These are phyloP conservation scores for Pichia sp. DNA, from an alignment of 1,139 yeast species.

Conservation along the genomic window DNA sequence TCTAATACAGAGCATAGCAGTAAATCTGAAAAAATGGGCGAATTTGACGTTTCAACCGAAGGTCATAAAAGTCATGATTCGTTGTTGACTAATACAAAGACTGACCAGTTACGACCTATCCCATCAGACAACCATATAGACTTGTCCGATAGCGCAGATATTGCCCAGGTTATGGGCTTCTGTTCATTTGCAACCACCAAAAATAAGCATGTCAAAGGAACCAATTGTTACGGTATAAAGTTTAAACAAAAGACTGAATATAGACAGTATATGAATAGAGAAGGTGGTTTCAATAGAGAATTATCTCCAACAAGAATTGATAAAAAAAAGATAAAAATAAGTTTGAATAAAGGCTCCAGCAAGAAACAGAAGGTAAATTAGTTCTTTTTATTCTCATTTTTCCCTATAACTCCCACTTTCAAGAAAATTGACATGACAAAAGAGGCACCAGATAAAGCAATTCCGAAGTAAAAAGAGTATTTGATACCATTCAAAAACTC, in stretches of 20 bases:
- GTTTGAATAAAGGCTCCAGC: conserved; percentile 4
- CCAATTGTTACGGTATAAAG: conserved; percentile 41
- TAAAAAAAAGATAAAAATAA: conserved; percentile 13
- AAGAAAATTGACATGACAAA: conserved; percentile 31
- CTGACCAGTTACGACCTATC: too few relatives aligned
- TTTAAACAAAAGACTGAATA: conserved; percentile 39
- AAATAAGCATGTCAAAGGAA: conserved; percentile 49
- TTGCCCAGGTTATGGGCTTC: conserved; percentile 56
- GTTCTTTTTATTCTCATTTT: conserved; percentile 1
- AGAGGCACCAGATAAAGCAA: conserved; percentile 30
- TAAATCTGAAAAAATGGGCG: too few relatives aligned
- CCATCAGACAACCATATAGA: too few relatives aligned
- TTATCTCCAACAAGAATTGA: conserved; percentile 41
- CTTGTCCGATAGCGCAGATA: conserved; percentile 21
- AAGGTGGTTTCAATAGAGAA: conserved; percentile 54
- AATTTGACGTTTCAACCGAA: too few relatives aligned
- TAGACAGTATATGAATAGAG: conserved; percentile 63
- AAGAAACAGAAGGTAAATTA: not conserved
- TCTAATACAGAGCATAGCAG: too few relatives aligned
- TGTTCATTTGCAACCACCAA: conserved; percentile 54
- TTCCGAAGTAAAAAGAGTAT: conserved; percentile 36
- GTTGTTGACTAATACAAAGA: too few relatives aligned
- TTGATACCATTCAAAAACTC: conserved; percentile 30
- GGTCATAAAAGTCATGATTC: too few relatives aligned
- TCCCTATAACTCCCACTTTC: conserved; percentile 31